Base-by-base conservation (phyloP, 495 filamentous ascomycete species). In the Talaromyces thailandensis region DNA sequence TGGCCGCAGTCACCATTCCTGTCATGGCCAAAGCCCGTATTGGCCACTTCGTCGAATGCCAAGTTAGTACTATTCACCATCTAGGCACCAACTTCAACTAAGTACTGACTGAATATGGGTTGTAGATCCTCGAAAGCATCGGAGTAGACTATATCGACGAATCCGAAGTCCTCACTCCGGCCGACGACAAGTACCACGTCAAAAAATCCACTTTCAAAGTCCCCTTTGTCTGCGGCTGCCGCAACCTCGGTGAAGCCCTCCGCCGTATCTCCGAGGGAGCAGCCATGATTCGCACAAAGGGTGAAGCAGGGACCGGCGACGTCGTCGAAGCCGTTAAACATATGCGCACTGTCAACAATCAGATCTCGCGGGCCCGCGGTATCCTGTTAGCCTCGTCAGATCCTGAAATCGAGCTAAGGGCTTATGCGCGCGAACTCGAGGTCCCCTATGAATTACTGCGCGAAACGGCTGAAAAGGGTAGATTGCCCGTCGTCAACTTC, bases 21-120 rank as follows among this genome's bases (percentile, higher is more conserved):
- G 95, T 98, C 74, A 98, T 98, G 94, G 94, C 94, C 23, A 98
- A 98, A 80, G 94, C 93, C 18, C 87, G 94, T 73, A 98, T 98
- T 71, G 94, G 94, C 25, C 94, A 98, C 76, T 91, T 97, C 66
- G 92, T 96, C 64, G 94, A 98, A 79, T 97, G 93, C 80, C 93
- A 90, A 85, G 86, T 88, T 74, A 56, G 74, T 69, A n/a, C n/a
- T n/a, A n/a, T n/a, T n/a, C n/a, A n/a, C n/a, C n/a, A n/a, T n/a
- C n/a, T n/a, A n/a, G n/a, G n/a, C n/a, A n/a, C n/a, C n/a, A n/a
- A n/a, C n/a, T n/a, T 28, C 26, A 28, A 28, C 26, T 28, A 28
- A 2, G 26, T 28, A 3, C 26, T 3, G 2, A 6, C 26, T 28
- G n/a, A 28, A 28, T 28, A 6, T 28, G 26, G 26, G 26, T 28